These are phyloP conservation scores for Fusarium subtropicale DNA, from an alignment of 2,329 filamentous ascomycete species.

Conservation along the genomic window DNA sequence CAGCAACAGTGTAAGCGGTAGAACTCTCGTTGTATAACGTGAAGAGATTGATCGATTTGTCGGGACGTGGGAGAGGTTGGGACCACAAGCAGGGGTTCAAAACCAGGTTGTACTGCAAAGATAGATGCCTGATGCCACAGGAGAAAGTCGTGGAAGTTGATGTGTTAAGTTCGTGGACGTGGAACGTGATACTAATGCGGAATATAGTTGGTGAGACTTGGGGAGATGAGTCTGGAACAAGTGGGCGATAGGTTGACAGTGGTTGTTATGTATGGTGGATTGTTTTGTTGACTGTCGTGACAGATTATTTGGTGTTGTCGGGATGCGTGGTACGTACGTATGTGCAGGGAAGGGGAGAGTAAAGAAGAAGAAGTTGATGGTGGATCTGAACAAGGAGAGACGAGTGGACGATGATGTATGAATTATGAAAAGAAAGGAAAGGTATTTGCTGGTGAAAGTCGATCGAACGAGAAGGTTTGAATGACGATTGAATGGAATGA, in stretches of 20 bases:
- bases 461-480: slow-evolving; percentile 14
- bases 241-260: slow-evolving; percentile 12
- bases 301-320: background rate
- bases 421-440: slow-evolving; percentile 15
- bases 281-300: slow-evolving; percentile 30
- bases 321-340: background rate
- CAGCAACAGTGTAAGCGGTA: background rate
- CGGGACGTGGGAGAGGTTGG: slow-evolving; percentile 32
- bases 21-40: slow-evolving; percentile 25
- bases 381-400: background rate
- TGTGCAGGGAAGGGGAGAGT: background rate
- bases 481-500: slow-evolving; percentile 24
- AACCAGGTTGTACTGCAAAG: slow-evolving; percentile 27
- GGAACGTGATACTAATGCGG: slow-evolving; percentile 25
- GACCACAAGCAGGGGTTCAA: slow-evolving; percentile 41
- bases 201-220: slow-evolving; percentile 32
- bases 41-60: slow-evolving; percentile 30
- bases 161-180: slow-evolving; percentile 7
- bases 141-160: slow-evolving; percentile 26
- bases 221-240: slow-evolving; percentile 30
- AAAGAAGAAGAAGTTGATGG: background rate
- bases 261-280: slow-evolving; percentile 19
- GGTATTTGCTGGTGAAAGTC: background rate
- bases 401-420: background rate
- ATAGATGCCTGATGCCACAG: slow-evolving; percentile 20